Evolutionary conservation across 2,329 filamentous ascomycete genomes (phyloP), one percentile per base, ranked within the genome.

Genomic region (Xylaria polymorpha): DNA sequence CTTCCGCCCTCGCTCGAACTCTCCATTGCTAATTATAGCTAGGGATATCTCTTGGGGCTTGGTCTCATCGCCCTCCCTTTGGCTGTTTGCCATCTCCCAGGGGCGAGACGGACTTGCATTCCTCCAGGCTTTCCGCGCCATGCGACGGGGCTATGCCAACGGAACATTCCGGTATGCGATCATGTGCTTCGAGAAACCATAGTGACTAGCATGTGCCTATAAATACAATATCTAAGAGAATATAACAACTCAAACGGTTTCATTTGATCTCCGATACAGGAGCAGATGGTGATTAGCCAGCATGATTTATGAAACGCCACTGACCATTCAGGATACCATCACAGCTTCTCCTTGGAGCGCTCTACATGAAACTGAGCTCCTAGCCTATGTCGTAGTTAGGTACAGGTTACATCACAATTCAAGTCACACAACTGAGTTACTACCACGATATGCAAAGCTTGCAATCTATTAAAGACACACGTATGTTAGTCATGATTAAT

Each of bases 11-110:
- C 59, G 15, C 35, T 43, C 1, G 32, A 9, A 29, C 25, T 29
- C 25, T 29, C 8, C 8, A n/a, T 29, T 62, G 48, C 57, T 71
- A 37, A 68, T 50, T 9, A 32, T 44, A 5, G 37, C 6, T 55
- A 89, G 87, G 87, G 87, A 90, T 71, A 88, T 90, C n/a, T 87
- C 86, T 18, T 89, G 87, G 87, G 82, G 83, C 8, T 80, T 90
- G 10, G 83, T 90, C 18, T 86, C 88, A 69, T 88, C 86, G 32
- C 87, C 87, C 0, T 84, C 86, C 2, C 81, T 90, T 8, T 89
- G 87, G 87, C 85, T 87, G 0, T 88, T 89, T 70, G 87, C 87
- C 4, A 83, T 89, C 50, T 85, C 85, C 25, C 87, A 89, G 73
- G 87, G 87, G 12, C 80, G 87, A 59, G 87, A 90, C 71, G 87